Percentiles rank a stretch among this genome's conserved stretches.
phyloP scores from a whole-genome alignment of 164 flowering plant genomes.

The Vitis amurensis region DNA sequence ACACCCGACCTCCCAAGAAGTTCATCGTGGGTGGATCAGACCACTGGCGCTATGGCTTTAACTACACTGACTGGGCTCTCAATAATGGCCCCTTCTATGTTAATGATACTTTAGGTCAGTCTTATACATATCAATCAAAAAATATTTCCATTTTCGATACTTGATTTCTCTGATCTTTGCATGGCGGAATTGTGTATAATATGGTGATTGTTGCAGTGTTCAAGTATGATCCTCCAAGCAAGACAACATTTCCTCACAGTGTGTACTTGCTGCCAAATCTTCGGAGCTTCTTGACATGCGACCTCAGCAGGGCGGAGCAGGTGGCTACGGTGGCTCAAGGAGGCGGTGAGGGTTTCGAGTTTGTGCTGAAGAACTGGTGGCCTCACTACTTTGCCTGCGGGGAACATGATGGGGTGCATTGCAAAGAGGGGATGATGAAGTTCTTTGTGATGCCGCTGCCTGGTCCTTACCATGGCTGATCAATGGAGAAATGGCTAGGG shows the following conservation, averaged over 20 bases:
- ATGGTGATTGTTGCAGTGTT: constrained; percentile 25
- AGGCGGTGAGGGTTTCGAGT: constrained; percentile 34
- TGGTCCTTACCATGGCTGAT: not conserved
- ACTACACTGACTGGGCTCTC: constrained; percentile 38
- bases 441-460: constrained; percentile 26
- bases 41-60: constrained; percentile 36
- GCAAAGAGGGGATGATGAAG: constrained; percentile 41
- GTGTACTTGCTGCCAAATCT: constrained; percentile 34
- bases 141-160: no score
- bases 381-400: constrained; percentile 45
- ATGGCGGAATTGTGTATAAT: no score
- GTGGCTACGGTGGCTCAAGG: constrained; percentile 32
- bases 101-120: constrained; percentile 35
- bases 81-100: constrained; percentile 33
- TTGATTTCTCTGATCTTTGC: no score
- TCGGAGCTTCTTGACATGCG: constrained; percentile 31
- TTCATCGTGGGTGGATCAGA: constrained; percentile 36
- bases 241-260: constrained; percentile 27
- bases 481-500: no score
- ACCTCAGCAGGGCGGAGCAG: constrained; percentile 28
- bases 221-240: constrained; percentile 40
- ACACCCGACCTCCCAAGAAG: constrained; percentile 9
- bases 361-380: constrained; percentile 21
- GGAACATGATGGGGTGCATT: constrained; percentile 29
- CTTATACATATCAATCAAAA: no score